A percentile compares a stretch with the other conserved stretches of the same genome.
Conservation (phyloP, 2,329 filamentous ascomycete genomes). For the Cordyceps sp. region DNA sequence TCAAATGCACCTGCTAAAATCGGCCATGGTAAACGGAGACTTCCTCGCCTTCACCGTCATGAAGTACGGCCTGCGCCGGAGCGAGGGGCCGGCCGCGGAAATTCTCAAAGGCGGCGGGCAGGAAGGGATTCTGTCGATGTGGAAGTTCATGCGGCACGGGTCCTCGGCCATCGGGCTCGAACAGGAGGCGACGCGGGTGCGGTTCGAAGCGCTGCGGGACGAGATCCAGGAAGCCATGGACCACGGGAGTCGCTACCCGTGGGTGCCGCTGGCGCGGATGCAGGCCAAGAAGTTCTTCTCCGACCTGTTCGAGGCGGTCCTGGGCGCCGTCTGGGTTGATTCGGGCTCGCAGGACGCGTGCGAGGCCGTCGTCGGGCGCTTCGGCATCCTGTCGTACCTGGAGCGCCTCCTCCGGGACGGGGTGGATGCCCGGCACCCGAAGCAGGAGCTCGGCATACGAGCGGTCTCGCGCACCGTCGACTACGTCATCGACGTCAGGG, state of each 20-base stretch:
- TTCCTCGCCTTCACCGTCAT: conserved; percentile 67
- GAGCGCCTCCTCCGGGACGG: conserved; percentile 39
- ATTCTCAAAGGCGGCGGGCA: conserved; percentile 5
- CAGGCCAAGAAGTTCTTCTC: conserved; percentile 62
- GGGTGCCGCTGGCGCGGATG: conserved; percentile 52
- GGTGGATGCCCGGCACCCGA: conserved; percentile 46
- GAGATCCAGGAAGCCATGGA: conserved; percentile 33
- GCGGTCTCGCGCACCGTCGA: conserved; percentile 33
- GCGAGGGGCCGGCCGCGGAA: too few relatives aligned
- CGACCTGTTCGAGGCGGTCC: conserved; percentile 63
- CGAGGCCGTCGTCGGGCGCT: conserved; percentile 36
- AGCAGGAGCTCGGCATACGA: conserved; percentile 48
- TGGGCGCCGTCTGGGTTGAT: conserved; percentile 78
- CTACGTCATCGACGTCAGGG: conserved; percentile 27
- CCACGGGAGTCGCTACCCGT: conserved; percentile 47
- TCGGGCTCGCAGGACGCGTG: conserved; percentile 46
- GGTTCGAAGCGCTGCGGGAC: conserved; percentile 30
- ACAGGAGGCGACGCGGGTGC: conserved; percentile 24
- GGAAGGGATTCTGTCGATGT: conserved; percentile 30
- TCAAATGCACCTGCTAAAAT: conserved; percentile 61
- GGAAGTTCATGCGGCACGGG: conserved; percentile 51
- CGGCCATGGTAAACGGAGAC: conserved; percentile 62
- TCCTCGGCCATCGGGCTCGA: conserved; percentile 27
- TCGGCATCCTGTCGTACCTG: conserved; percentile 51
- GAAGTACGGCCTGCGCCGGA: conserved; percentile 13